Conservation (phyloP, 495 filamentous ascomycete genomes). For the Usnea hakonensis region DNA sequence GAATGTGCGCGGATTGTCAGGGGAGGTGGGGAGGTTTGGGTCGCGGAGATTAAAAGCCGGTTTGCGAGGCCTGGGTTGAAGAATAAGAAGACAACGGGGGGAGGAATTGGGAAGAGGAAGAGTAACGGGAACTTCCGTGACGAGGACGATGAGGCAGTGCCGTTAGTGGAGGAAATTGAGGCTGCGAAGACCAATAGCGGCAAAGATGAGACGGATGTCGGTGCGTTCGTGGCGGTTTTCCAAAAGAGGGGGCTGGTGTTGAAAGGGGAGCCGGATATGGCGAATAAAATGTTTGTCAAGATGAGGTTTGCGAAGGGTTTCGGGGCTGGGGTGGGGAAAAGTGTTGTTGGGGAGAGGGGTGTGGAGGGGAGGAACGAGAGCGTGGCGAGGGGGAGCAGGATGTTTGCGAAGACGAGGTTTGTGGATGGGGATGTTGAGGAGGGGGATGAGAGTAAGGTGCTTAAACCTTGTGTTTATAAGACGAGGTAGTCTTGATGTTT, state of each 20-base stretch:
- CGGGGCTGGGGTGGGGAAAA: conserved; percentile 57
- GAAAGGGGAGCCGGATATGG: conserved; percentile 57
- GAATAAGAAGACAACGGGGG: conserved; percentile 43
- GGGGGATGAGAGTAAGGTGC: conserved; percentile 45
- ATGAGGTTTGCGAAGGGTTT: conserved; percentile 85
- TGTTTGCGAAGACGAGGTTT: conserved; percentile 49
- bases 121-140: conserved; percentile 34
- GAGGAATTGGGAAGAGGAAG: conserved; percentile 38
- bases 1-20: conserved; percentile 86
- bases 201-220: conserved; percentile 68
- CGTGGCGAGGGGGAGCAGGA: conserved; percentile 20
- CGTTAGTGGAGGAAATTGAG: conserved; percentile 34
- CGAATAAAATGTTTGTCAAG: conserved; percentile 96
- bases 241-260: conserved; percentile 70
- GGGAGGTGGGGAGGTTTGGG: conserved; percentile 77
- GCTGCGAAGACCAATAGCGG: conserved; percentile 34
- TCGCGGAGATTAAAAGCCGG: conserved; percentile 90
- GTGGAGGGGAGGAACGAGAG: conserved; percentile 24
- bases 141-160: conserved; percentile 26
- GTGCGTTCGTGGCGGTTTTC: conserved; percentile 81
- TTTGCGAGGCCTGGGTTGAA: conserved; percentile 61
- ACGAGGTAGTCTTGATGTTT: conserved; percentile 47
- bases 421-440: conserved; percentile 52
- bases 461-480: conserved; percentile 98
- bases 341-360: conserved; percentile 40